Percentiles rank a stretch among this genome's conserved stretches.
Conservation (phyloP, 192 early-diverging fungal genomes). For the Martensiomyces pterosporus region DNA sequence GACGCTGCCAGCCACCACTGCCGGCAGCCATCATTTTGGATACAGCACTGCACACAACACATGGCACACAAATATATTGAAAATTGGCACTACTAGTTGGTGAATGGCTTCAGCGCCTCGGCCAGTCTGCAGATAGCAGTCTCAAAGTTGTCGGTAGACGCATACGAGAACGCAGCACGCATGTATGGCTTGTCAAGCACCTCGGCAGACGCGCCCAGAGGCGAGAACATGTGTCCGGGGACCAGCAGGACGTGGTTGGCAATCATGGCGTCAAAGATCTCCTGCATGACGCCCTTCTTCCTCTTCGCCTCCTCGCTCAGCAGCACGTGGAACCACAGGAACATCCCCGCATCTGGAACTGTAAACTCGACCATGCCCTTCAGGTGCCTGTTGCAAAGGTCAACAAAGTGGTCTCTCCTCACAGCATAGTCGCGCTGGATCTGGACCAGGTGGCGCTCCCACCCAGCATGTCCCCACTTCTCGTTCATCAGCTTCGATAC, state of each 20-base stretch:
- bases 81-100: background rate
- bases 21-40: too few species aligned
- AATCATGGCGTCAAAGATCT: constrained; percentile 59
- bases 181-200: constrained; percentile 54
- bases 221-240: constrained; percentile 62
- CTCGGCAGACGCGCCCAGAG: constrained; percentile 41
- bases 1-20: too few species aligned
- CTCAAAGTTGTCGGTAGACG: constrained; percentile 59
- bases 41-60: too few species aligned
- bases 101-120: constrained; percentile 50
- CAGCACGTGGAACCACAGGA: constrained; percentile 76
- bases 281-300: constrained; percentile 52
- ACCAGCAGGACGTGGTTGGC: constrained; percentile 67
- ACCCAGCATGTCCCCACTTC: constrained; percentile 78
- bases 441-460: constrained; percentile 62
- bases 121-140: constrained; percentile 58
- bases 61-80: constrained; percentile 1
- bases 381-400: constrained; percentile 59
- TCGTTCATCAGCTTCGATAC: constrained; percentile 66
- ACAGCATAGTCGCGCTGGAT: constrained; percentile 72
- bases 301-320: constrained; percentile 35
- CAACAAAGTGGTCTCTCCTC: constrained; percentile 66
- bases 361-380: constrained; percentile 56
- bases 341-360: constrained; percentile 78
- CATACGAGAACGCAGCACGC: constrained; percentile 68